Evolutionary conservation across 1,139 yeast species (phyloP), one percentile per base, ranked within the genome.

Genomic region (Candida albicans): DNA sequence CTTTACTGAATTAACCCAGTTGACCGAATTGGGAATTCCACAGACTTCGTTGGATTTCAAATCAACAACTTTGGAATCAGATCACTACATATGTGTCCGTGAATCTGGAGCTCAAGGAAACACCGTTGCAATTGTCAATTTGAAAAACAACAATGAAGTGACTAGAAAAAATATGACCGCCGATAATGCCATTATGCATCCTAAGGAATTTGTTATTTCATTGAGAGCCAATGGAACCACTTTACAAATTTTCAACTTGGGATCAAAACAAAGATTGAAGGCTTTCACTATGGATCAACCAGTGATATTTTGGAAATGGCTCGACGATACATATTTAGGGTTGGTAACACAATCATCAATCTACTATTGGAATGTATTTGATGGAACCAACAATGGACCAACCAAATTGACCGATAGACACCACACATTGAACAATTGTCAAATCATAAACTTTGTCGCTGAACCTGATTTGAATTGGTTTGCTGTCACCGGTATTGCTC

Each of bases 131-230:
- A 93, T 95, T 57, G 81, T 95, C 52, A 93, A 93, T 63, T 77
- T 93, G 61, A 75, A 81, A 52, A 83, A 88, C 61, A 83, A 82
- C 70, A 79, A 82, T 56, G 84, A 88, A 54, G 81, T 82, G 27
- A 75, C 81, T 37, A 82, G 96, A 60, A 91, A 95, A 70, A 87
- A 87, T 65, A 95, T 95, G 96, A 81, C 89, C 45, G 99, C 99
- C 40, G 99, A 95, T 68, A 87, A 91, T 52, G 98, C 97, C 41
- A 93, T 95, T 61, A 85, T 95, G 95, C 96, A 91, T 65, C 98
- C 99, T 13, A 64, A 72, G 26, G 85, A 89, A 65, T 81, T 84
- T 67, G 91, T 93, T 53, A 91, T 95, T 56, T 90, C 96, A 18
- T 80, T 95, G 53, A 80, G 98, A 61, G 98, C 99, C 38, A 95